phyloP scores from a whole-genome alignment of 2,329 filamentous ascomycete genomes.

The Coniochaeta sp. region DNA sequence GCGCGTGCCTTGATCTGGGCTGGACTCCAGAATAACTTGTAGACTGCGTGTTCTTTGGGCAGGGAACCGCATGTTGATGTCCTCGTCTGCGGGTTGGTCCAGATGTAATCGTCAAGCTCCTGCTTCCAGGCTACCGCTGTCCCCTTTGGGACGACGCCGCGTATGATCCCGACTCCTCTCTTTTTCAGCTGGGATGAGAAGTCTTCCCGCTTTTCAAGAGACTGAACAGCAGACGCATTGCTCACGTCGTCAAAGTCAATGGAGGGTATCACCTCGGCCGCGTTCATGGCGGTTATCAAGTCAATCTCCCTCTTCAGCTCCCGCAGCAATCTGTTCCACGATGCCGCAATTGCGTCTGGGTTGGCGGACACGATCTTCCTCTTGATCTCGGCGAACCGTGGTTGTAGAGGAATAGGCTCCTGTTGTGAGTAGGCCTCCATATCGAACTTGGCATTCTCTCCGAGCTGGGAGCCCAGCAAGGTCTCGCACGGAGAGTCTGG shows the following conservation, averaged over 20 bases:
- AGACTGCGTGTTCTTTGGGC: slow-evolving; percentile 23
- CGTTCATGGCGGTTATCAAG: slow-evolving; percentile 21
- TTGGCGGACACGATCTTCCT: slow-evolving; percentile 28
- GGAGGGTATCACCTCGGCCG: slow-evolving; percentile 30
- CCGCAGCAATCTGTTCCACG: slow-evolving; percentile 33
- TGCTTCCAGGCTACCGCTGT: slow-evolving; percentile 38
- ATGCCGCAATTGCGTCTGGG: slow-evolving; percentile 27
- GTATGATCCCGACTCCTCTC: slow-evolving; percentile 16
- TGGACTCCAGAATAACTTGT: slow-evolving; percentile 32
- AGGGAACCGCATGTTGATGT: slow-evolving; percentile 10
- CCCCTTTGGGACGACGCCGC: slow-evolving; percentile 13
- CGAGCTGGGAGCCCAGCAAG: slow-evolving; percentile 12
- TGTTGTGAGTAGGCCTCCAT: slow-evolving; percentile 24
- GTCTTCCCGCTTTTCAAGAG: slow-evolving; percentile 2
- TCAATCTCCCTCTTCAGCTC: slow-evolving; percentile 29
- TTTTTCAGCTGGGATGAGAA: slow-evolving; percentile 16
- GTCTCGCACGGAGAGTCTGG: slow-evolving; percentile 8
- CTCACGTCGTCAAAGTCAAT: slow-evolving; percentile 33
- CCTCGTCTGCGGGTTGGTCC: slow-evolving; percentile 33
- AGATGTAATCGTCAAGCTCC: slow-evolving; percentile 41
- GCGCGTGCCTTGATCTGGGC: slow-evolving; percentile 31
- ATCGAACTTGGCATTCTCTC: slow-evolving; percentile 7
- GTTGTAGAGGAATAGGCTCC: slow-evolving; percentile 30
- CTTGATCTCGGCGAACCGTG: slow-evolving; percentile 35
- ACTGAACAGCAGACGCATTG: slow-evolving; percentile 17